These are phyloP conservation scores for Gossypium raimondii DNA, from an alignment of 345 rosid species.

Conservation along the genomic window DNA sequence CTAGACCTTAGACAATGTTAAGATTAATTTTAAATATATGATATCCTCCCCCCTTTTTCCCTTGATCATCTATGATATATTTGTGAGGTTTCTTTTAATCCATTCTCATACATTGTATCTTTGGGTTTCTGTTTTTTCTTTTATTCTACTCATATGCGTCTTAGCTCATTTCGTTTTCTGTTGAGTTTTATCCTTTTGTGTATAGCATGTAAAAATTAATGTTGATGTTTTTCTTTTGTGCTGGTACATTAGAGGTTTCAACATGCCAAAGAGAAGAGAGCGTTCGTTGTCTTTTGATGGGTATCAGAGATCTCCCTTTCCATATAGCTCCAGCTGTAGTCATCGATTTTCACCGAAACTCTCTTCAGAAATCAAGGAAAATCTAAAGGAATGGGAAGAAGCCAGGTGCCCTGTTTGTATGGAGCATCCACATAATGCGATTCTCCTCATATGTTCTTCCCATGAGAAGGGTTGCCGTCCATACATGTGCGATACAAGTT, in stretches of 20 bases:
- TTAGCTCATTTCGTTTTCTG: not conserved
- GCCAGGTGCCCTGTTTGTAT: slow-evolving; percentile 95
- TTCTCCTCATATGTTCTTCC: slow-evolving; percentile 85
- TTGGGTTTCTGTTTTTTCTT: not conserved
- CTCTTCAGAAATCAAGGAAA: slow-evolving; percentile 43
- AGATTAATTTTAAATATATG: not conserved
- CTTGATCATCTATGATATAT: not conserved
- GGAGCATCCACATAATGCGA: slow-evolving; percentile 98
- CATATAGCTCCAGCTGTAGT: slow-evolving; percentile 52
- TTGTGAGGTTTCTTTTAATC: not conserved
- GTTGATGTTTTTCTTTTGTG: not conserved
- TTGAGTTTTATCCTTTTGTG: not conserved
- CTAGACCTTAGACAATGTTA: not conserved
- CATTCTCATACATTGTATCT: not conserved
- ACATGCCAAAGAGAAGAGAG: slow-evolving; percentile 91
- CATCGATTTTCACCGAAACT: slow-evolving; percentile 40
- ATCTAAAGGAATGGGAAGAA: slow-evolving; percentile 87
- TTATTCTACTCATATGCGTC: not conserved
- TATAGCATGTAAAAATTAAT: not conserved
- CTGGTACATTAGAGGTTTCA: slow-evolving; percentile 20
- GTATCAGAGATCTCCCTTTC: slow-evolving; percentile 49
- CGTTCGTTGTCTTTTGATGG: slow-evolving; percentile 65
- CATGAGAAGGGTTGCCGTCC: slow-evolving; percentile 92
- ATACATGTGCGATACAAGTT: slow-evolving; percentile 98
- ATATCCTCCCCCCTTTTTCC: not conserved